Percentiles rank a stretch among this genome's conserved stretches.
These are phyloP conservation scores for Boletus reticulatus DNA, from an alignment of 768 basidiomycete genomes.

Conservation along the genomic window DNA sequence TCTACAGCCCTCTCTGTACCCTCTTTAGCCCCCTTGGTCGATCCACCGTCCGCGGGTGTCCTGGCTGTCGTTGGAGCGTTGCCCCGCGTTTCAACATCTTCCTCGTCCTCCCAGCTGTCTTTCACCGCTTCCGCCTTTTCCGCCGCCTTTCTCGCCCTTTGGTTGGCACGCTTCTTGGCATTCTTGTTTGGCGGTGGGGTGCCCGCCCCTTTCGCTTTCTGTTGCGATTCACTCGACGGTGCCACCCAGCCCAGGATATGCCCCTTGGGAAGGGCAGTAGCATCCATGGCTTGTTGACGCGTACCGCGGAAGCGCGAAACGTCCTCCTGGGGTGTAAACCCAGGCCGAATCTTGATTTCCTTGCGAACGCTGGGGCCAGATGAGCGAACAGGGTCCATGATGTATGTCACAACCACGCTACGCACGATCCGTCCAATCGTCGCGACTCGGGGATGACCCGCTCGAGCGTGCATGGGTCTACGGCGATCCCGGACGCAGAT, in stretches of 20 bases:
- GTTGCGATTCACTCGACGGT: conserved; percentile 44
- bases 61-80: conserved; percentile 9
- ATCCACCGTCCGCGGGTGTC: not conserved
- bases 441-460: conserved; percentile 85
- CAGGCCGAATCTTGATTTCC: conserved; percentile 85
- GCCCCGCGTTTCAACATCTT: conserved; percentile 40
- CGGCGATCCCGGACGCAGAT: conserved; percentile 71
- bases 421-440: conserved; percentile 82
- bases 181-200: conserved; percentile 63
- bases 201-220: conserved; percentile 28
- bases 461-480: conserved; percentile 84
- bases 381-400: conserved; percentile 7
- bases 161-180: conserved; percentile 79
- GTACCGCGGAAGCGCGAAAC: conserved; percentile 81
- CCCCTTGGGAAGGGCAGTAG: conserved; percentile 64
- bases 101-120: conserved; percentile 80
- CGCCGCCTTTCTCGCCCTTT: conserved; percentile 62
- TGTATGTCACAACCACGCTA: conserved; percentile 4
- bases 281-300: conserved; percentile 71
- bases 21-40: conserved; percentile 3
- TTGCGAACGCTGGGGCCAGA: conserved; percentile 65
- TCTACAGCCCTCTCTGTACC: not conserved
- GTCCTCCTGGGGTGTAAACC: conserved; percentile 94
- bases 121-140: conserved; percentile 57
- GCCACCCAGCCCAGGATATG: conserved; percentile 81